Conservation (phyloP, 179 eudicot genomes). For the Drosera spatulata region DNA sequence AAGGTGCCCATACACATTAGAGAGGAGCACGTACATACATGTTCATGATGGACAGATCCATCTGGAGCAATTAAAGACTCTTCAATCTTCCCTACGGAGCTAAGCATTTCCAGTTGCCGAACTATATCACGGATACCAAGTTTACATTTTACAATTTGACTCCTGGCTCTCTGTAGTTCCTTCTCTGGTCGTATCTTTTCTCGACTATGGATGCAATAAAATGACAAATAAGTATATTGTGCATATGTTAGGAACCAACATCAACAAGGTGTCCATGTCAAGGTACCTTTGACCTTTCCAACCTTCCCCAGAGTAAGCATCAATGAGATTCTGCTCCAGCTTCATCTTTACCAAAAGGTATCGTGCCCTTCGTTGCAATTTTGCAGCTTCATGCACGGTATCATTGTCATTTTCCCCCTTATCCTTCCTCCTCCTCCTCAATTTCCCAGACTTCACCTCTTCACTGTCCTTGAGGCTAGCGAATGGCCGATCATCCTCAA, state of each 20-base stretch:
- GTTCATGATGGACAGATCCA: slow-evolving; percentile 94
- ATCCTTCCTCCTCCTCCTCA: too few species aligned
- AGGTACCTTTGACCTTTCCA: slow-evolving; percentile 98
- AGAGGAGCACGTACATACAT: slow-evolving; percentile 38
- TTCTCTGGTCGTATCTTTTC: slow-evolving; percentile 89
- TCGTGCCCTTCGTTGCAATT: slow-evolving; percentile 66
- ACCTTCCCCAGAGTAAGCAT: slow-evolving; percentile 89
- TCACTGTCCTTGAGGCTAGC: too few species aligned
- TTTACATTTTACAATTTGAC: slow-evolving; percentile 78
- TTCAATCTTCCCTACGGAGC: slow-evolving; percentile 76
- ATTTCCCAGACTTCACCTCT: too few species aligned
- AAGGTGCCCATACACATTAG: not conserved
- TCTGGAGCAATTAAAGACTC: slow-evolving; percentile 64
- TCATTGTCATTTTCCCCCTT: slow-evolving; percentile 6
- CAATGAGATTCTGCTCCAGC: slow-evolving; percentile 86
- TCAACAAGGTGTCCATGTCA: not conserved
- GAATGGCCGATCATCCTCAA: slow-evolving; percentile 5
- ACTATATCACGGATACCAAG: slow-evolving; percentile 88
- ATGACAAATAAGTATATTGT: not conserved
- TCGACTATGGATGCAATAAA: slow-evolving; percentile 39
- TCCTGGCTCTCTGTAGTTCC: slow-evolving; percentile 78
- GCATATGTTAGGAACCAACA: not conserved
- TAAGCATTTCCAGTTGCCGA: slow-evolving; percentile 71
- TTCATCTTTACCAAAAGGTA: slow-evolving; percentile 74
- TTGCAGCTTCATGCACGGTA: slow-evolving; percentile 50